phyloP scores from a whole-genome alignment of 345 rosid species.

The Abelmoschus esculentus region DNA sequence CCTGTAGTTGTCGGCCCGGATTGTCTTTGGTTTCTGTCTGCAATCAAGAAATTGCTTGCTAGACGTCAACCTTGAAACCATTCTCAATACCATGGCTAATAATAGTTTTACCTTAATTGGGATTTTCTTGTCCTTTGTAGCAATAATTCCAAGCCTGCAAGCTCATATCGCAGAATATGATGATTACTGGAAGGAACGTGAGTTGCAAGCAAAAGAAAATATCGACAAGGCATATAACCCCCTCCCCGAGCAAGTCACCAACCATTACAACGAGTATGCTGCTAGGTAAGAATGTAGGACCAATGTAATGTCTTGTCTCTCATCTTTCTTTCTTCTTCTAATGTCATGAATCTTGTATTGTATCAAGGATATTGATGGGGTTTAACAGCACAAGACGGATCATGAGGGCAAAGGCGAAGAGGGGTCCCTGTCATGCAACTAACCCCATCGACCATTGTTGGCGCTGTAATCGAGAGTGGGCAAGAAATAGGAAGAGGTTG shows the following conservation, averaged over 20 bases:
- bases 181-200: neutral
- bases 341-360: neutral
- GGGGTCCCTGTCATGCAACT: neutral
- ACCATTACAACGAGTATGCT: neutral
- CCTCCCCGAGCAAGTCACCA: neutral
- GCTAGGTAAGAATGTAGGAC: neutral
- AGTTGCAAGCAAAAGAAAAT: neutral
- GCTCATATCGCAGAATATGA: neutral
- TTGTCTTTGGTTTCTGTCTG: neutral
- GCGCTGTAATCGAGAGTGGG: neutral
- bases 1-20: neutral
- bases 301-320: no score
- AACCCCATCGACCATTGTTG: neutral
- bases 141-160: neutral
- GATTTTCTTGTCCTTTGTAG: neutral
- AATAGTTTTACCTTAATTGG: neutral
- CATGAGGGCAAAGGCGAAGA: neutral
- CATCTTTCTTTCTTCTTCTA: no score
- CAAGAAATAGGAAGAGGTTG: neutral
- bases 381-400: neutral
- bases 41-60: neutral
- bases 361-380: neutral
- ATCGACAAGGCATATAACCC: neutral
- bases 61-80: neutral
- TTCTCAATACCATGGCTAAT: no score